Percentiles rank a stretch among this genome's conserved stretches.
These are phyloP conservation scores for Kregervanrija pseudodelftensis DNA, from an alignment of 805 yeast species.

Conservation along the genomic window DNA sequence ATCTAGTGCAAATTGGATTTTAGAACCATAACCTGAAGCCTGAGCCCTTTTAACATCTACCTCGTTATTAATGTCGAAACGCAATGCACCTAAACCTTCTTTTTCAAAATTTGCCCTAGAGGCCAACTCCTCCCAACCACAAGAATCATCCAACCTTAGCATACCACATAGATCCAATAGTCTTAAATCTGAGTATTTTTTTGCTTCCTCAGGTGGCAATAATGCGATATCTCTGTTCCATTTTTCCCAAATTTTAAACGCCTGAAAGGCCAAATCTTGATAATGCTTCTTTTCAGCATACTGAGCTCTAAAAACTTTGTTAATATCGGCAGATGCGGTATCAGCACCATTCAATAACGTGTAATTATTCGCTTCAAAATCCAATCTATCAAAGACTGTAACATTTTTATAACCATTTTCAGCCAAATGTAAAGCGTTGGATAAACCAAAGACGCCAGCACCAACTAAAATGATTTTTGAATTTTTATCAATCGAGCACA, in stretches of 20 bases:
- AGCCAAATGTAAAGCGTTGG: conserved; percentile 28
- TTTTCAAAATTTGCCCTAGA: conserved; percentile 18
- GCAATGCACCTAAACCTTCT: conserved; percentile 24
- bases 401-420: conserved; percentile 14
- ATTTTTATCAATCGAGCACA: conserved; percentile 8
- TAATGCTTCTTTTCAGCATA: conserved; percentile 15
- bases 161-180: conserved; percentile 25
- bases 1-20: conserved; percentile 17
- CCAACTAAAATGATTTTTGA: conserved; percentile 33
- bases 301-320: conserved; percentile 16
- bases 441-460: conserved; percentile 46
- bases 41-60: conserved; percentile 27
- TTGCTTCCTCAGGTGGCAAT: conserved; percentile 20
- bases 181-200: conserved; percentile 17
- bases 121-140: conserved; percentile 21
- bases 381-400: conserved; percentile 14
- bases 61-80: conserved; percentile 24
- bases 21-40: conserved; percentile 22
- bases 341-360: conserved; percentile 15
- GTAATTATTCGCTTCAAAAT: conserved; percentile 12
- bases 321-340: conserved; percentile 19
- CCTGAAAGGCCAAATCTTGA: conserved; percentile 13
- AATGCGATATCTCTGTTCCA: conserved; percentile 15
- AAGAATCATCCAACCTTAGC: conserved; percentile 22
- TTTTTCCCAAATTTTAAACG: conserved; percentile 11